Percentiles rank a stretch among this genome's conserved stretches.
These are phyloP conservation scores for Pythium sp. DNA, from an alignment of 352 stramenopile genomes.

Conservation along the genomic window DNA sequence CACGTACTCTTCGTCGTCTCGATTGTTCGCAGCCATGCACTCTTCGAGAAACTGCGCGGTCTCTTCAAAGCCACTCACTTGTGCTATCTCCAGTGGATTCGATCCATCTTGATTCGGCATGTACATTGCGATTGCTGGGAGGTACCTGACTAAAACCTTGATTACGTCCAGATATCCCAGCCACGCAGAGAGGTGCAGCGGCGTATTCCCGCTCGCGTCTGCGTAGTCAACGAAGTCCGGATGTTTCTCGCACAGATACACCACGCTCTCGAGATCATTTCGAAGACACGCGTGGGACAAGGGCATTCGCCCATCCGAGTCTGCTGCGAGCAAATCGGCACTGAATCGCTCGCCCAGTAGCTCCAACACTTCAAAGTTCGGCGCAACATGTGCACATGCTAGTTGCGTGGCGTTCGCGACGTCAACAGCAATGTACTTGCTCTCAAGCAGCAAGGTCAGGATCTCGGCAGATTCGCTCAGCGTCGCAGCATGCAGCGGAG, in stretches of 20 bases:
- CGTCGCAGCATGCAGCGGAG: constrained; percentile 53
- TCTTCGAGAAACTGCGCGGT: constrained; percentile 24
- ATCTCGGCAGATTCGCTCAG: constrained; percentile 31
- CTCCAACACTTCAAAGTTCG: constrained; percentile 29
- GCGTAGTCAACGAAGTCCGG: constrained; percentile 73
- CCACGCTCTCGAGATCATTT: constrained; percentile 45
- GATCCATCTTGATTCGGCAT: constrained; percentile 49
- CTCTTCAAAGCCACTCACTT: constrained; percentile 23
- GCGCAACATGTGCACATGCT: constrained; percentile 43
- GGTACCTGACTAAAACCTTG: constrained; percentile 31
- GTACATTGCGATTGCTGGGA: constrained; percentile 48
- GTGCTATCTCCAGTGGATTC: constrained; percentile 42
- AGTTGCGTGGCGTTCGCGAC: constrained; percentile 37
- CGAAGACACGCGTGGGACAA: constrained; percentile 59
- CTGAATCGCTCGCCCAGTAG: constrained; percentile 38
- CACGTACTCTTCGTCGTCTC: neutral
- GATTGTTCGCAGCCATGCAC: constrained; percentile 8
- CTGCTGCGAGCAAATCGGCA: constrained; percentile 52
- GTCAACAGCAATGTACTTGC: constrained; percentile 35
- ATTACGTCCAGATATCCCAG: constrained; percentile 32
- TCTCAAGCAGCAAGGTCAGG: constrained; percentile 39
- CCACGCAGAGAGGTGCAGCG: constrained; percentile 57
- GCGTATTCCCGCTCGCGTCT: constrained; percentile 61
- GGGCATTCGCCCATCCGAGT: constrained; percentile 57
- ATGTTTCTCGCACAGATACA: constrained; percentile 44